phyloP scores from a whole-genome alignment of 106 monocot species.

The Dendrobium officinale region DNA sequence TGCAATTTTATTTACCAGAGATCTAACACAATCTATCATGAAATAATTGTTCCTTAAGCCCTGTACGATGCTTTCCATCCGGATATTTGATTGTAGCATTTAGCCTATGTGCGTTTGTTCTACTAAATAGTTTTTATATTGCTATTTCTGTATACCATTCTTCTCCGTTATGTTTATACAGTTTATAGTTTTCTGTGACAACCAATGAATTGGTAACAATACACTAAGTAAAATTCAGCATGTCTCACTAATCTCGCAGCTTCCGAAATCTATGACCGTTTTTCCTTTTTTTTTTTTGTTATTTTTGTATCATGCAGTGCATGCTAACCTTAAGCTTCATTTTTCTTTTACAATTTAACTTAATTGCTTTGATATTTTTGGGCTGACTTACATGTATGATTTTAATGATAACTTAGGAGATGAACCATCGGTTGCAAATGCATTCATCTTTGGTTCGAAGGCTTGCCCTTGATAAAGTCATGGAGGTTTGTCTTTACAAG shows the following conservation, averaged over 20 bases:
- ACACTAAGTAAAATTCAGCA: background rate
- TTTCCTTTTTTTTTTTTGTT: background rate
- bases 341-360: background rate
- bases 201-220: background rate
- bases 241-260: background rate
- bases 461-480: constrained; percentile 65
- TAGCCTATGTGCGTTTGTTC: background rate
- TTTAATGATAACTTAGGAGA: constrained; percentile 30
- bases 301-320: background rate
- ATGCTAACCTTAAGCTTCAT: background rate
- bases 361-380: background rate
- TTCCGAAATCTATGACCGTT: background rate
- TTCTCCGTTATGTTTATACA: background rate
- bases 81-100: background rate
- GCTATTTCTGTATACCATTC: background rate
- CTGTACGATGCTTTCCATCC: background rate
- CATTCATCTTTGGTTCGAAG: constrained; percentile 75
- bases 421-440: constrained; percentile 39
- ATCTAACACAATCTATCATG: background rate
- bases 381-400: background rate
- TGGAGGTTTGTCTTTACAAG: constrained; percentile 42
- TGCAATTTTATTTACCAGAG: background rate
- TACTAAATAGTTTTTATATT: background rate
- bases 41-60: background rate
- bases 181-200: background rate